phyloP scores from a whole-genome alignment of 805 yeast species.

The Saturnispora kantuleensis region DNA sequence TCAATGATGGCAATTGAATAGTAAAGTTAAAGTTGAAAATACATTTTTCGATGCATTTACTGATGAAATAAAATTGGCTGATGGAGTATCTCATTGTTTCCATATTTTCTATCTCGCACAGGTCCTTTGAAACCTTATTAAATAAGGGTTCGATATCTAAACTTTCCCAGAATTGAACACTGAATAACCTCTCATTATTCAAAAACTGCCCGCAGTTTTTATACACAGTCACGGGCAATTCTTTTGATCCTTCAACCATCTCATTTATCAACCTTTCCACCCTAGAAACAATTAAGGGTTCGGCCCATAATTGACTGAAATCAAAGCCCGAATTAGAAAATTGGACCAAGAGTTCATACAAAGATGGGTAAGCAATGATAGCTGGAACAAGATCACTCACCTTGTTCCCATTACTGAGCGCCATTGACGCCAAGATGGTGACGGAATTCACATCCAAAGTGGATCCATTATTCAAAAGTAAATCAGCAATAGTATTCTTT shows the following conservation, averaged over 20 bases:
- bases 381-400: conserved; percentile 11
- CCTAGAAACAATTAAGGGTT: conserved; percentile 14
- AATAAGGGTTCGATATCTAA: conserved; percentile 18
- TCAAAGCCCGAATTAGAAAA: conserved; percentile 13
- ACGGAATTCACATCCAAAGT: conserved; percentile 15
- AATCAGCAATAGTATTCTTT: conserved; percentile 10
- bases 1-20: conserved; percentile 17
- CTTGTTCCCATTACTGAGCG: conserved; percentile 7
- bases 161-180: conserved; percentile 21
- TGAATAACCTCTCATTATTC: conserved; percentile 14
- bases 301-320: conserved; percentile 15
- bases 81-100: conserved; percentile 17
- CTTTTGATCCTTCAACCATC: conserved; percentile 16
- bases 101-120: conserved; percentile 12
- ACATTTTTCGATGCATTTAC: conserved; percentile 17
- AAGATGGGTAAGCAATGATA: conserved; percentile 13
- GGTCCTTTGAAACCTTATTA: conserved; percentile 10
- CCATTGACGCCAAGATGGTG: conserved; percentile 12
- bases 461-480: conserved; percentile 7
- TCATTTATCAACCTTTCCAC: conserved; percentile 21
- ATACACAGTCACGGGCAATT: conserved; percentile 12
- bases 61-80: conserved; percentile 19
- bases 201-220: conserved; percentile 18
- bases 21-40: conserved; percentile 18
- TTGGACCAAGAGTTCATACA: conserved; percentile 14